Evolutionary conservation across 2,329 filamentous ascomycete species (phyloP).

Genomic region (Aspergillus terreus): DNA sequence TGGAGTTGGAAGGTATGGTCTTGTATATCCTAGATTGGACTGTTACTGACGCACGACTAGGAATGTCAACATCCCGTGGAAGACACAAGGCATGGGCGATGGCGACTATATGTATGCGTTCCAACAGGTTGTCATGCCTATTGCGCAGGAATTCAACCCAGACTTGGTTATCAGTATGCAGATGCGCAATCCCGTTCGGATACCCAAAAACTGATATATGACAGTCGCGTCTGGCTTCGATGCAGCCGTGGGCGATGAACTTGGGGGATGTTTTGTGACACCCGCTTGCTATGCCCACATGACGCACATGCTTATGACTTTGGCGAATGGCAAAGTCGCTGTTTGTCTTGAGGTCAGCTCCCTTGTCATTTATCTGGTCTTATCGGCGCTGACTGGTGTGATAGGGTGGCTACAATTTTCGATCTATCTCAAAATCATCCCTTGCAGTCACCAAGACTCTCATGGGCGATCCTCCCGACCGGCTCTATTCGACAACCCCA

Average conservation of each 20-base stretch:
- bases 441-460: conserved; percentile 86
- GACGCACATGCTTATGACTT: conserved; percentile 98
- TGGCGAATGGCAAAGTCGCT: conserved; percentile 82
- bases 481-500: conserved; percentile 46
- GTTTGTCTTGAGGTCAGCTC: conserved; percentile 72
- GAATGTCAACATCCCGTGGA: conserved; percentile 70
- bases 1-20: conserved; percentile 53
- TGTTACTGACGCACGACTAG: conserved; percentile 22
- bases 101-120: conserved; percentile 97
- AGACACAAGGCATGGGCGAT: conserved; percentile 76
- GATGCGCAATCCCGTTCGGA: background rate
- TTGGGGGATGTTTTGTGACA: conserved; percentile 89
- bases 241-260: conserved; percentile 85
- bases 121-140: conserved; percentile 93
- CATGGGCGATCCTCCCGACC: conserved; percentile 87
- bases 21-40: background rate
- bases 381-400: background rate
- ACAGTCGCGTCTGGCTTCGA: conserved; percentile 89
- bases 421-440: conserved; percentile 88
- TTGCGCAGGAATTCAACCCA: conserved; percentile 87
- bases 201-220: conserved; percentile 8
- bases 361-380: background rate
- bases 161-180: conserved; percentile 73
- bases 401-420: conserved; percentile 84
- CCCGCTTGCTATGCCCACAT: conserved; percentile 93